phyloP scores from a whole-genome alignment of 768 basidiomycete genomes.

The Termitomyces sp. region DNA sequence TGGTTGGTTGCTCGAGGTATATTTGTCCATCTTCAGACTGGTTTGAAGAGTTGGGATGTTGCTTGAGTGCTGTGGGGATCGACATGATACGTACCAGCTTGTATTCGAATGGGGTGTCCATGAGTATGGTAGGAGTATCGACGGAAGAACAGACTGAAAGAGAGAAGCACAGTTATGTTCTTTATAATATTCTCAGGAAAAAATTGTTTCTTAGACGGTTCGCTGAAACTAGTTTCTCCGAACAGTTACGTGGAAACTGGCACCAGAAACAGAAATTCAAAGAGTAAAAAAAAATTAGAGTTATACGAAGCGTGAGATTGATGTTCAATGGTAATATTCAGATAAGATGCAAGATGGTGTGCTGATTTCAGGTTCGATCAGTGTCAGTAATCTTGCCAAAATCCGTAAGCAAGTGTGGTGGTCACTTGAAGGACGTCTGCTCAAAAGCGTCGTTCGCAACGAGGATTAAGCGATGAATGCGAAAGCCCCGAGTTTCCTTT shows the following conservation, averaged over 20 bases:
- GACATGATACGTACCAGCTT: background rate
- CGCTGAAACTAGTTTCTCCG: background rate
- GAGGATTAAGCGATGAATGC: background rate
- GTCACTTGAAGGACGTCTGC: background rate
- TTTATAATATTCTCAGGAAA: background rate
- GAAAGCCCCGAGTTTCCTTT: background rate
- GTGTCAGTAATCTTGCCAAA: background rate
- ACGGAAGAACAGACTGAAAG: too few species aligned
- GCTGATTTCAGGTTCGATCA: background rate
- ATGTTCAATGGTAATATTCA: background rate
- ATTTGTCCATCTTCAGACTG: background rate
- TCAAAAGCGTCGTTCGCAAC: background rate
- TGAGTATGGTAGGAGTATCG: background rate
- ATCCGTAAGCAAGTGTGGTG: background rate
- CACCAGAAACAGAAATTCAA: background rate
- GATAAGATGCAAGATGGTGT: background rate
- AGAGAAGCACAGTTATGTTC: background rate
- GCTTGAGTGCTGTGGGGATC: background rate
- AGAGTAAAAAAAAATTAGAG: background rate
- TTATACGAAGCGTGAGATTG: background rate
- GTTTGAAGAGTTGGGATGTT: background rate
- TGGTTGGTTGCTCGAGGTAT: background rate
- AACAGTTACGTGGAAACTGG: background rate
- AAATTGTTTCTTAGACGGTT: background rate
- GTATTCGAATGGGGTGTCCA: background rate